Base-by-base conservation (phyloP, 305 asterid species). In the Plantago coronopus region DNA sequence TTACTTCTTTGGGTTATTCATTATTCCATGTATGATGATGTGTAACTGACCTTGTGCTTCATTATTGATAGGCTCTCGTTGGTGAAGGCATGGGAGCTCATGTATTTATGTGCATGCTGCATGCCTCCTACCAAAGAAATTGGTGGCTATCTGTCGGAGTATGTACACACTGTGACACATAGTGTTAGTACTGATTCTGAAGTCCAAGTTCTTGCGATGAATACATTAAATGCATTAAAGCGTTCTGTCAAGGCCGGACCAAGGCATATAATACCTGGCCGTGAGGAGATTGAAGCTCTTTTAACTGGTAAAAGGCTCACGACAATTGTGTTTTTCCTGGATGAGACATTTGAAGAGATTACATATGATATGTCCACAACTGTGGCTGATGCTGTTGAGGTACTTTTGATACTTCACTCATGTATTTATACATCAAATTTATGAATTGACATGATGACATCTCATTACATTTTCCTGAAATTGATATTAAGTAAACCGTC, bases 71-170 rank as follows among this genome's bases (percentile, higher is more conserved):
- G 99, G 90, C 72, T 71, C 40, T 79, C 73, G 61, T 69, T 83
- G 83, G 74, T 83, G 57, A 93, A 83, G 73, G 95, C 95, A 34
- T 93, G 97, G 99, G 97, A 93, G 73, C 81, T 93, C 44, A 85
- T 93, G 99, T 87, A 87, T 69, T 66, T 93, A 46, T 89, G 96
- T 60, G 90, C 94, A 60, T 89, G 95, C 29, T 93, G 99, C 87
- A 82, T 89, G 96, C 97, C 99, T 54, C 97, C 99, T 56, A 83
- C 87, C 88, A 89, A 93, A 80, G 97, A 93, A 77, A 79, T 89
- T 73, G 94, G 96, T 67, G 91, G 84, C 48, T 93, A 89, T 77
- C 74, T 93, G 73, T 87, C 96, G 12, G 95, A 89, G 69, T 85
- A 81, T 68, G 73, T 87, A 60, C 96, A 83, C 57, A 79, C 76